These are phyloP conservation scores for Fusarium sp. DNA, from an alignment of 2,329 filamentous ascomycete species.

Conservation along the genomic window DNA sequence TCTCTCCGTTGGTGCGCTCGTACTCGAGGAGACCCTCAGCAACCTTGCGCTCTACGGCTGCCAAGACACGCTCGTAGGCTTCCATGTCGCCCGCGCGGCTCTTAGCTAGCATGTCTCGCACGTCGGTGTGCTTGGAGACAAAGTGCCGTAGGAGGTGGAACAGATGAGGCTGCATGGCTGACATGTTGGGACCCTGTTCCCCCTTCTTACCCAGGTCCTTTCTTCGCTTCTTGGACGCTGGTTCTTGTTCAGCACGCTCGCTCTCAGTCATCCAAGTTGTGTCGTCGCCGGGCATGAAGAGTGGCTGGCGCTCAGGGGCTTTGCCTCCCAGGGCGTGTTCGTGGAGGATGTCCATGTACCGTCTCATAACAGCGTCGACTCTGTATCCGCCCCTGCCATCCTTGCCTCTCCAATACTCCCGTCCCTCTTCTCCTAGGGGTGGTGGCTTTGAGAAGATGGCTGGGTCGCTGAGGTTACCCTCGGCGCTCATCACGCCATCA, in stretches of 20 bases:
- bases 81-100: conserved; percentile 76
- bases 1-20: conserved; percentile 62
- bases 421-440: conserved; percentile 69
- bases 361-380: conserved; percentile 85
- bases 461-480: conserved; percentile 93
- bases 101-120: conserved; percentile 84
- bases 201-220: conserved; percentile 52
- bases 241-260: conserved; percentile 54
- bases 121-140: conserved; percentile 80
- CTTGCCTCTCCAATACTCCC: conserved; percentile 87
- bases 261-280: conserved; percentile 57
- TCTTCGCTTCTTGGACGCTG: conserved; percentile 64
- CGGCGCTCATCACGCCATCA: conserved; percentile 95
- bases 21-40: conserved; percentile 78
- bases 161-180: conserved; percentile 87
- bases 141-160: conserved; percentile 91
- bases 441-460: conserved; percentile 82
- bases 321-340: conserved; percentile 74
- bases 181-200: conserved; percentile 70
- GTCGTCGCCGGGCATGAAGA: conserved; percentile 76
- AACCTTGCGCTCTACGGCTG: conserved; percentile 79
- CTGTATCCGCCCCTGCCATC: conserved; percentile 87
- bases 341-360: conserved; percentile 93
- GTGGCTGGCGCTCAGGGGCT: conserved; percentile 73
- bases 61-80: conserved; percentile 80